phyloP scores from a whole-genome alignment of 148 eudicot genomes.

The Heliosperma pusillum region DNA sequence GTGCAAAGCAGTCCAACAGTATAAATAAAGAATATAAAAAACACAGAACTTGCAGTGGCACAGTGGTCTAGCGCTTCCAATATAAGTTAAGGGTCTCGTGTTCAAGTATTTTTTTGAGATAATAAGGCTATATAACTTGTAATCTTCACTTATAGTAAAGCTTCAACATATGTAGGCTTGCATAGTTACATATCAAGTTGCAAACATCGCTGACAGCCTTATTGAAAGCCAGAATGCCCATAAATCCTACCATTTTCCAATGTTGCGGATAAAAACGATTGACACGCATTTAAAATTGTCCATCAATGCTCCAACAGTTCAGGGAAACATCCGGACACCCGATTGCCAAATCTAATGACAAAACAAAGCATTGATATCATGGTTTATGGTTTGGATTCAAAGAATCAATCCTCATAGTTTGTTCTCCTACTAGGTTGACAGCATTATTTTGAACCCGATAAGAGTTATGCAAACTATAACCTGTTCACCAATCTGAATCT shows the following conservation, averaged over 20 bases:
- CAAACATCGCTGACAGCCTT: neutral
- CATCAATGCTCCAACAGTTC: neutral
- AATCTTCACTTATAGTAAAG: neutral
- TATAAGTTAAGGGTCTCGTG: neutral
- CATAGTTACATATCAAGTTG: neutral
- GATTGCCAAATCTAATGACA: neutral
- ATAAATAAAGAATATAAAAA: no score
- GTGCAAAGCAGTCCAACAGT: neutral
- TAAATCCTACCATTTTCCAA: neutral
- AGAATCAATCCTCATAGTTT: no score
- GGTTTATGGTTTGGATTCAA: neutral
- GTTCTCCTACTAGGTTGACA: no score
- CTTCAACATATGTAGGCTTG: neutral
- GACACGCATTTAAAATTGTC: neutral
- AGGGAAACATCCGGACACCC: neutral
- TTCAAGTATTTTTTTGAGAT: neutral
- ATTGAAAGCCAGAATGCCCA: neutral
- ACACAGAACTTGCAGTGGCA: neutral
- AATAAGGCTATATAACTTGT: neutral
- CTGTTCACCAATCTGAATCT: no score
- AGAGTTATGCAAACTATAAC: no score
- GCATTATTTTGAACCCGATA: no score
- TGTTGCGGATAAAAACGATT: neutral
- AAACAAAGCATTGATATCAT: neutral
- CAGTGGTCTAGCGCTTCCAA: neutral